Percentiles rank a stretch among this genome's conserved stretches.
phyloP scores from a whole-genome alignment of 1,139 yeast genomes.

The Petasospora rhodanensis region DNA sequence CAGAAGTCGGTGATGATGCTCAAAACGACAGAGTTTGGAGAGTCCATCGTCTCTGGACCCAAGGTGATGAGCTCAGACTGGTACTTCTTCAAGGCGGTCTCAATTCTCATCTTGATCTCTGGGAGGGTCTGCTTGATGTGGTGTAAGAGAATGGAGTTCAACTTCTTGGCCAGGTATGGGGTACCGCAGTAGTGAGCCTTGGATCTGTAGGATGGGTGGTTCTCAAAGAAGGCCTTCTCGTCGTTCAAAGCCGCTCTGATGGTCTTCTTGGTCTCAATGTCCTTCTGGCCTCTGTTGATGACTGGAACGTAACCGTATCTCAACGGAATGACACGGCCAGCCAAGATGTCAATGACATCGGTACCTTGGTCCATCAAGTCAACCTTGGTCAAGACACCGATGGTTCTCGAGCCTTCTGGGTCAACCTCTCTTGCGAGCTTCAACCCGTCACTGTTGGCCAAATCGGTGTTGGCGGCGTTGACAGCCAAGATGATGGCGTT shows the following conservation, averaged over 20 bases:
- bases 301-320: slow-evolving; percentile 97
- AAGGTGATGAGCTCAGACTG: slow-evolving; percentile 71
- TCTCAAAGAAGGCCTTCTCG: slow-evolving; percentile 73
- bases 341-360: slow-evolving; percentile 94
- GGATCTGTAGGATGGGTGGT: slow-evolving; percentile 71
- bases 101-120: slow-evolving; percentile 90
- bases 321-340: slow-evolving; percentile 93
- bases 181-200: slow-evolving; percentile 95
- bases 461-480: slow-evolving; percentile 95
- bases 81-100: slow-evolving; percentile 73
- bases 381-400: slow-evolving; percentile 95
- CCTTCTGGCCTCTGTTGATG: slow-evolving; percentile 95
- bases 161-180: slow-evolving; percentile 89
- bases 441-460: slow-evolving; percentile 96
- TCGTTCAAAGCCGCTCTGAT: slow-evolving; percentile 84
- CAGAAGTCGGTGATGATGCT: slow-evolving; percentile 89
- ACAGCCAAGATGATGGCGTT: slow-evolving; percentile 94
- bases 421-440: slow-evolving; percentile 96
- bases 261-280: slow-evolving; percentile 81
- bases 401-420: slow-evolving; percentile 94
- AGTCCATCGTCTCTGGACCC: slow-evolving; percentile 83
- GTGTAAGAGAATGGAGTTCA: slow-evolving; percentile 83
- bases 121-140: slow-evolving; percentile 94
- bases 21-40: slow-evolving; percentile 86
- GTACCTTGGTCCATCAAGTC: slow-evolving; percentile 98